Conservation (phyloP, 2,329 filamentous ascomycete genomes). For the Cadophora gregata region DNA sequence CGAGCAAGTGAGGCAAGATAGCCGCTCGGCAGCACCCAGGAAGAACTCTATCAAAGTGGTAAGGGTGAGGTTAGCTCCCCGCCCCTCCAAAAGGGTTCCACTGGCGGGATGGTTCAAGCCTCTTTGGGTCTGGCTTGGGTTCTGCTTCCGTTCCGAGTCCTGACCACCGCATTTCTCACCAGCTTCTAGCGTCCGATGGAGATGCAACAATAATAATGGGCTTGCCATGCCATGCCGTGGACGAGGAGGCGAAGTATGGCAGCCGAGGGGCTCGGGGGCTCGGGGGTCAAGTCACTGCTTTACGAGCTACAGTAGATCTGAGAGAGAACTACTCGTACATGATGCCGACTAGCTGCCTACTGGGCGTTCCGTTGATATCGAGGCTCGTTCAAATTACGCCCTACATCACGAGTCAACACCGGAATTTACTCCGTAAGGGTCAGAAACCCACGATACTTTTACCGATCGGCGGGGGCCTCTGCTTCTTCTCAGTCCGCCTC, state of each 20-base stretch:
- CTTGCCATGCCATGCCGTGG: constrained; percentile 12
- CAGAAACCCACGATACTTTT: background rate
- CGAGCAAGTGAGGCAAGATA: background rate
- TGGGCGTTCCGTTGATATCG: background rate
- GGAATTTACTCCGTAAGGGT: background rate
- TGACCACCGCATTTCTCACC: constrained; percentile 16
- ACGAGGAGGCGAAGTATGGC: background rate
- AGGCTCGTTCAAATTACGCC: background rate
- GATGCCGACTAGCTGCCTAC: background rate
- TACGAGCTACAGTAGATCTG: background rate
- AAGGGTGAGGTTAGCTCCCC: background rate
- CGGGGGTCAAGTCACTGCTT: background rate
- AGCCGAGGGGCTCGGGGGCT: too few species aligned
- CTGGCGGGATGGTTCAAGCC: background rate
- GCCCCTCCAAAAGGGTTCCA: background rate
- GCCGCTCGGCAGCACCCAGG: background rate
- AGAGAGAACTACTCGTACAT: background rate
- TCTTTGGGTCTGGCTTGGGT: constrained; percentile 7
- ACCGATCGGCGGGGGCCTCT: background rate
- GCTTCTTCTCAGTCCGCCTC: background rate
- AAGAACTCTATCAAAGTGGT: constrained; percentile 1
- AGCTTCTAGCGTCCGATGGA: constrained; percentile 13
- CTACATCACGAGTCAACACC: background rate
- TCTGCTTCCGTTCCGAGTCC: background rate
- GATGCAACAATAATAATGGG: constrained; percentile 3